Base-by-base conservation (phyloP, 2,329 filamentous ascomycete genomes). In the Periconia macrospinosa region DNA sequence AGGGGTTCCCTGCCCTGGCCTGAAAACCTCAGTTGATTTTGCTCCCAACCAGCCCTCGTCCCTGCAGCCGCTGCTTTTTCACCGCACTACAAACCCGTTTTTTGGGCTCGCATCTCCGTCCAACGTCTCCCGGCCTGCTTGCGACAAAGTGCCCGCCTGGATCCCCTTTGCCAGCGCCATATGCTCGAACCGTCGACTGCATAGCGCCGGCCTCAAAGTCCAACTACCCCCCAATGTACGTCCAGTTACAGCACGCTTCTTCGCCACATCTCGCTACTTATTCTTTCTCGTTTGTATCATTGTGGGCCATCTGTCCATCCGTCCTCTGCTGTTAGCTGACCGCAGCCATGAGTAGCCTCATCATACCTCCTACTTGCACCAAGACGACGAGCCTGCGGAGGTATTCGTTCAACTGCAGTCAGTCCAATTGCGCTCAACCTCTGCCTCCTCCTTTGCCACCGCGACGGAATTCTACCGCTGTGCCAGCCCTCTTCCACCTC, bases 191-290 rank as follows among this genome's bases (percentile, higher is more conserved):
- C 45, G 46, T 49, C 57, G 43, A 56, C 45, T 44, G n/a, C 40
- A 42, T 35, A 44, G 43, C 43, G 41, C 47, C 49, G 41, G 46
- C 17, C 41, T 45, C 46, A 19, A 30, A 47, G 46, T 13, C 45
- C 54, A 56, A 61, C 61, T 58, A 60, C 60, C 63, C 55, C 59
- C 57, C 41, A 56, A 73, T 72, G 71, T 73, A 73, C 61, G 71
- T 73, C 55, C 52, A 66, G 33, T 44, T 68, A 52, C 59, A 63
- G 48, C 65, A 60, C 47, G 60, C 41, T 60, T 65, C 63, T 23
- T 57, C 60, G 54, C 57, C 63, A 61, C 67, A 62, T 50, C 55
- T 58, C 55, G 54, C 59, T 42, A 52, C 51, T 27, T 41, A 54
- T 35, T 52, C 23, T 53, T 37, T 63, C 50, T 51, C 59, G 59